phyloP scores from a whole-genome alignment of 1,284 basidiomycete genomes.

The Ganoderma boninense region DNA sequence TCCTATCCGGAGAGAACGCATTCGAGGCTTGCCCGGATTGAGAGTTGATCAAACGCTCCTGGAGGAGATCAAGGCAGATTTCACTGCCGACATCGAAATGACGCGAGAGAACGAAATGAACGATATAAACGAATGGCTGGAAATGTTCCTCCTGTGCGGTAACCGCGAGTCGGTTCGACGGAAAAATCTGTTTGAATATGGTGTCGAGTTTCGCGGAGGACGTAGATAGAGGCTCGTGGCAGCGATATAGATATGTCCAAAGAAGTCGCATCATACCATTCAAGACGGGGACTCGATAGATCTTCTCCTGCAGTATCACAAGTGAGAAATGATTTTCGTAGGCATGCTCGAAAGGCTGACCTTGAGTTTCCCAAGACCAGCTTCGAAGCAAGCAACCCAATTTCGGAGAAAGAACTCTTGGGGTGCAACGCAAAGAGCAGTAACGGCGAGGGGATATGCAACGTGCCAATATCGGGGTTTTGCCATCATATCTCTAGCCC shows the following conservation, averaged over 20 bases:
- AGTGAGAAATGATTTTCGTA: neutral
- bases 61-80: conserved; percentile 81
- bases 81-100: conserved; percentile 91
- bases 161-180: conserved; percentile 69
- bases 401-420: conserved; percentile 86
- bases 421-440: conserved; percentile 88
- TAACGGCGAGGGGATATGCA: conserved; percentile 88
- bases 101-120: conserved; percentile 86
- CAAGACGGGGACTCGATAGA: conserved; percentile 76
- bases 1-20: conserved; percentile 74
- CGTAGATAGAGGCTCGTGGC: conserved; percentile 85
- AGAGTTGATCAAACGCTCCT: conserved; percentile 62
- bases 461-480: conserved; percentile 94
- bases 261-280: conserved; percentile 87
- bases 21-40: conserved; percentile 53
- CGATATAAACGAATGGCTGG: conserved; percentile 81
- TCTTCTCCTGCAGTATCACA: conserved; percentile 73
- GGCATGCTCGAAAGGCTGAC: conserved; percentile 46
- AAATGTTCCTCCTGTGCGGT: conserved; percentile 80
- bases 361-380: conserved; percentile 81
- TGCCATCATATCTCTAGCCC: conserved; percentile 86
- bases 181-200: conserved; percentile 84
- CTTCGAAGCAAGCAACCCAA: conserved; percentile 81
- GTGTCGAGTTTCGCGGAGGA: conserved; percentile 82
- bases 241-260: conserved; percentile 96